phyloP scores from a whole-genome alignment of 73 alveolate species.

The Tetrahymena thermophila region DNA sequence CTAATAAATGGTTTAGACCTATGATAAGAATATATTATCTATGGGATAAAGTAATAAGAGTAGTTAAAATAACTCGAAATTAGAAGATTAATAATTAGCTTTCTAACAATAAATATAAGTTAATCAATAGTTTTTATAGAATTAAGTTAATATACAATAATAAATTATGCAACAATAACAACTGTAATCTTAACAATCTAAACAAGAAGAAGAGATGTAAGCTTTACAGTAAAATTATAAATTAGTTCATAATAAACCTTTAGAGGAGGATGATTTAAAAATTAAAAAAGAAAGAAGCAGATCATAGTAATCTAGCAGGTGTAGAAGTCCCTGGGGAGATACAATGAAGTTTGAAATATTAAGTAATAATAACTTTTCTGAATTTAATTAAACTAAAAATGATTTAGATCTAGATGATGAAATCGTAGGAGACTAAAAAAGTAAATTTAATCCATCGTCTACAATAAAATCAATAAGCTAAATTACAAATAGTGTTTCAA shows the following conservation, averaged over 20 bases:
- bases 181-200: not conserved
- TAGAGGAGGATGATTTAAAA: not conserved
- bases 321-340: slow-evolving; percentile 4
- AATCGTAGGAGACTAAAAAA: not conserved
- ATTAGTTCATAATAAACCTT: not conserved
- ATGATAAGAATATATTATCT: not conserved
- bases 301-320: not conserved
- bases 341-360: not conserved
- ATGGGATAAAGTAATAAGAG: not conserved
- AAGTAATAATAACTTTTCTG: not conserved
- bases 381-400: not conserved
- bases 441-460: not conserved
- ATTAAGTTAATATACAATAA: not conserved
- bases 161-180: not conserved
- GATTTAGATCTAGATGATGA: not conserved
- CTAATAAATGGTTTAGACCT: not conserved
- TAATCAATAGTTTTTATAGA: not conserved
- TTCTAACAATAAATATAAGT: not conserved
- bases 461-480: not conserved
- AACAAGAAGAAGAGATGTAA: not conserved
- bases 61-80: not conserved
- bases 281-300: not conserved
- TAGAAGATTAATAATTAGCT: not conserved
- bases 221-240: not conserved
- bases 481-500: not conserved